Evolutionary conservation across 305 asterid species (phyloP), one percentile per base, ranked within the genome.

Genomic region (Stenogyne calaminthoides): DNA sequence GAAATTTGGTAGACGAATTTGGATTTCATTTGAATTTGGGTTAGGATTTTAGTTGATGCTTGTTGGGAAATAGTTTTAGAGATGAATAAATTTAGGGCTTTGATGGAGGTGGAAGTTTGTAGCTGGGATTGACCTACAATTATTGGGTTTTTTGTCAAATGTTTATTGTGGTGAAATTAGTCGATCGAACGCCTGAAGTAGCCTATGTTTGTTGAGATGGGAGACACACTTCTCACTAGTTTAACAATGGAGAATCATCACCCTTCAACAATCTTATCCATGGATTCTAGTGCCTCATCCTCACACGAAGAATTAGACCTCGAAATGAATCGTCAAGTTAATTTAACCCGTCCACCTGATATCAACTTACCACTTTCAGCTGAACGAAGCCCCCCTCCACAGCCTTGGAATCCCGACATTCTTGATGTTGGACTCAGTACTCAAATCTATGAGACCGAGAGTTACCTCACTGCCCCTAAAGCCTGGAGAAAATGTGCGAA

Each of bases 211-310:
- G 49, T 66, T 80, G 87, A 81, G 76, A 89, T 89, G 91, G 91
- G 79, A 78, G 96, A 84, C 79, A 63, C 84, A 47, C 84, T 87
- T 77, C 79, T 86, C 40, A 84, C 91, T 69, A 71, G 87, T 76
- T 78, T 92, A 46, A 88, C 90, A 64, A 89, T 89, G 97, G 97
- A 92, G 85, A 90, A 88, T 81, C 89, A 88, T 83, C 95, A 86
- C 79, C 97, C 96, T 80, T 90, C 97, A 72, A 92, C 96, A 74
- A 79, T 87, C 54, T 80, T 92, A 71, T 92, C 97, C 73, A 92
- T 90, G 98, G 98, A 92, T 79, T 90, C 98, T 16, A 87, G 97
- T 76, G 92, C 90, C 80, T 92, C 97, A 4, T 90, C 94, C 22
- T 88, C 97, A 4, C 96, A 90, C 49, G 96, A 92, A 14, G 92